Conservation (phyloP, 768 basidiomycete species). For the Boletus eberwhitei region DNA sequence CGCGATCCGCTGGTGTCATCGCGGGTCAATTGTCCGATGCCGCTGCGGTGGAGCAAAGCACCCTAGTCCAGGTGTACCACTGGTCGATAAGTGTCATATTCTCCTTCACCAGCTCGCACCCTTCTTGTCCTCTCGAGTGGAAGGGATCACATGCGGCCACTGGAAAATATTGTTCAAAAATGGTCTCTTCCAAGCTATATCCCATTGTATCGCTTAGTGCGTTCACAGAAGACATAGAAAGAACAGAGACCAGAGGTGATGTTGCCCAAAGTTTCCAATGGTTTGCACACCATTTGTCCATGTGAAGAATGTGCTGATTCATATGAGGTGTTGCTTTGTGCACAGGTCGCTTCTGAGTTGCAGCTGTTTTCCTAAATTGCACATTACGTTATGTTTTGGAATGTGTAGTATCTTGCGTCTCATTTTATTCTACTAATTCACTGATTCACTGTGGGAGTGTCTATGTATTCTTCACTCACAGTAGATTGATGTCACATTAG, state of each 20-base stretch:
- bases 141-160: slow-evolving; percentile 37
- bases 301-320: no score
- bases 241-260: slow-evolving; percentile 74
- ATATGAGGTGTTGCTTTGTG: no score
- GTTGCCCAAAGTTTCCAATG: no score
- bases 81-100: slow-evolving; percentile 63
- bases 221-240: slow-evolving; percentile 73
- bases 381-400: no score
- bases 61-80: slow-evolving; percentile 82
- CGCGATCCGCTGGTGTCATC: slow-evolving; percentile 52
- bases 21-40: slow-evolving; percentile 60
- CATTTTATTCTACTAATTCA: no score
- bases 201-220: slow-evolving; percentile 76
- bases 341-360: no score
- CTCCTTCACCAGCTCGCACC: slow-evolving; percentile 50
- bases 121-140: slow-evolving; percentile 50
- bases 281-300: no score
- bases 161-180: slow-evolving; percentile 79
- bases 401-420: no score
- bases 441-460: no score
- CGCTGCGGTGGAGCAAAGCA: slow-evolving; percentile 78
- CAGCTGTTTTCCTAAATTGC: no score
- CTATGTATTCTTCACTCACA: no score
- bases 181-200: slow-evolving; percentile 79
- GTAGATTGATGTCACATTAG: no score